phyloP scores from a whole-genome alignment of 306 rosid species.

The Cyclanthera cordifolia region DNA sequence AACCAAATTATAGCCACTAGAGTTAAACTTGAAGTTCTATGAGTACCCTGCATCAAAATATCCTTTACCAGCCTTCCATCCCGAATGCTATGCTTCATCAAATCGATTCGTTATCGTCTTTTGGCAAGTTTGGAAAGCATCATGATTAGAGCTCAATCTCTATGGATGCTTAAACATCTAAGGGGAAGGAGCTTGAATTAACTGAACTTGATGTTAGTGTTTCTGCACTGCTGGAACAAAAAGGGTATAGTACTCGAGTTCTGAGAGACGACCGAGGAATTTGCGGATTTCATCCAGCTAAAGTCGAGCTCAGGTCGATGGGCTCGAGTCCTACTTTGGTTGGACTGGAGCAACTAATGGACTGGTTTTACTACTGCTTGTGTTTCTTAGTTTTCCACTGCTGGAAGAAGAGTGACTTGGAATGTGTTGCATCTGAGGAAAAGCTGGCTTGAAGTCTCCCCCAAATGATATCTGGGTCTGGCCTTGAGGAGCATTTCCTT shows the following conservation, averaged over 20 bases:
- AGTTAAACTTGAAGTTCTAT: neutral
- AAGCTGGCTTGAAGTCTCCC: constrained; percentile 33
- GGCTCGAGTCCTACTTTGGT: constrained; percentile 27
- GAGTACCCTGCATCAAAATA: neutral
- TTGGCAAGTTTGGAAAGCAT: neutral
- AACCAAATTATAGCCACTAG: neutral
- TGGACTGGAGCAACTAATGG: constrained; percentile 23
- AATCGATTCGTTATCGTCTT: neutral
- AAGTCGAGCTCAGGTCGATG: constrained; percentile 20
- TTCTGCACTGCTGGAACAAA: constrained; percentile 11
- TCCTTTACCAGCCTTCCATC: neutral
- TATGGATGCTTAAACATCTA: neutral
- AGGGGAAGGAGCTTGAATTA: constrained; percentile 4
- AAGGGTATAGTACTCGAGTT: constrained; percentile 33
- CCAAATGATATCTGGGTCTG: constrained; percentile 58
- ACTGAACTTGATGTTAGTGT: constrained; percentile 8
- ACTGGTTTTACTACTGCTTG: constrained; percentile 10
- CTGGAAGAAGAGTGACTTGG: constrained; percentile 20
- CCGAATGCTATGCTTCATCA: neutral
- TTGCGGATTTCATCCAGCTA: constrained; percentile 31
- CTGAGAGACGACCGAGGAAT: constrained; percentile 36
- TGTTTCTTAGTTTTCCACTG: constrained; percentile 13
- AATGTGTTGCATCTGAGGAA: constrained; percentile 23
- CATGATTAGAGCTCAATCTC: neutral
- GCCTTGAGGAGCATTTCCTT: constrained; percentile 38